A percentile compares a stretch with the other conserved stretches of the same genome.
phyloP scores from a whole-genome alignment of 306 rosid genomes.

The Quercus dentata region DNA sequence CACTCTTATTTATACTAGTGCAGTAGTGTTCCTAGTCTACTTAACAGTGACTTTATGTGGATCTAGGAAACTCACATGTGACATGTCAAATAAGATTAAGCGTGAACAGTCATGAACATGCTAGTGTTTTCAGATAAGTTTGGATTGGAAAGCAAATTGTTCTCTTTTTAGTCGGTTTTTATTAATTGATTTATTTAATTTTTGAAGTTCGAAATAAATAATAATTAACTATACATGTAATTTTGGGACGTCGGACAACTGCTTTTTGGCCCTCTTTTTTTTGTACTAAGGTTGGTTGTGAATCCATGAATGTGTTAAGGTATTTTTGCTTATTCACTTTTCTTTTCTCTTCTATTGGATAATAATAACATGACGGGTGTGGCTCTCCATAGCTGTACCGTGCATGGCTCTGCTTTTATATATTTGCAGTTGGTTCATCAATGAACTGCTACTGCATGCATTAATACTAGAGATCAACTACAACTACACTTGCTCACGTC shows the following conservation, averaged over 20 bases:
- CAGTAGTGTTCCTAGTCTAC: neutral
- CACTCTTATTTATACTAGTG: constrained; percentile 52
- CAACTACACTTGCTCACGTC: too few relatives aligned
- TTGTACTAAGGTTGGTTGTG: neutral
- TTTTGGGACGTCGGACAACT: neutral
- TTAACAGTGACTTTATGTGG: constrained; percentile 40
- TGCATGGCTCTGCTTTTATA: too few relatives aligned
- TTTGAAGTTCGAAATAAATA: too few relatives aligned
- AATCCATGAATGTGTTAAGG: too few relatives aligned
- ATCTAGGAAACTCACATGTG: constrained; percentile 32
- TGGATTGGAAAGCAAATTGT: constrained; percentile 30
- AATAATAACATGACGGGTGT: too few relatives aligned
- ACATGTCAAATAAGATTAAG: constrained; percentile 33
- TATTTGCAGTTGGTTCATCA: too few relatives aligned
- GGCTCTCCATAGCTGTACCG: too few relatives aligned
- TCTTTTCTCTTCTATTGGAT: too few relatives aligned
- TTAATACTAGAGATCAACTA: too few relatives aligned
- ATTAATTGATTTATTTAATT: neutral
- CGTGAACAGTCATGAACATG: constrained; percentile 39
- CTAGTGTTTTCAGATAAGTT: constrained; percentile 41
- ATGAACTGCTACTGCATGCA: too few relatives aligned
- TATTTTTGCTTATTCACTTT: neutral
- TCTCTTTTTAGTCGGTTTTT: constrained; percentile 34
- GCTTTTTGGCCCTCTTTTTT: neutral
- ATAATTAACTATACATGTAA: constrained; percentile 6